A percentile compares a stretch with the other conserved stretches of the same genome.
Conservation (phyloP, 2,329 filamentous ascomycete genomes). For the Phyllosticta citrichinensis region DNA sequence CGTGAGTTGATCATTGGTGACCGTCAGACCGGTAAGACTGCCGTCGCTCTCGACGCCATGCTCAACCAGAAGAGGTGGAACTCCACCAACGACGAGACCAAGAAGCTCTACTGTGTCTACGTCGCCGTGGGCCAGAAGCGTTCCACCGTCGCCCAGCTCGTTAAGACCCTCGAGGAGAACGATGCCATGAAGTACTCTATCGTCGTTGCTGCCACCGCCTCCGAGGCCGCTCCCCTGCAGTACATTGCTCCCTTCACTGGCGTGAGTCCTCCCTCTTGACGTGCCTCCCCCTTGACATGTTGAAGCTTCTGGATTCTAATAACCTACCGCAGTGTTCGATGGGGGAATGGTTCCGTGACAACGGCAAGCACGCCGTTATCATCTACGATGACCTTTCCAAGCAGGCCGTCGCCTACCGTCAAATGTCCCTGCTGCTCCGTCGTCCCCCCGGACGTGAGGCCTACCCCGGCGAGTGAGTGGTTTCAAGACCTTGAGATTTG, state of each 20-base stretch:
- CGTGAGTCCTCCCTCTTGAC: neutral
- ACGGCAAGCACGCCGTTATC: conserved; percentile 78
- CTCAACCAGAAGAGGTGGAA: conserved; percentile 99
- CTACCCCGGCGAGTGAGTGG: conserved; percentile 76
- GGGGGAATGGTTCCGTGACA: conserved; percentile 70
- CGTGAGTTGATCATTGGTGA: conserved; percentile 99
- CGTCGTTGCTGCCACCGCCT: conserved; percentile 90
- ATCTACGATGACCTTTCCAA: conserved; percentile 95
- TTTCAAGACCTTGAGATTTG: neutral
- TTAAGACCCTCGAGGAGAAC: conserved; percentile 99
- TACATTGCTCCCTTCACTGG: conserved; percentile 92
- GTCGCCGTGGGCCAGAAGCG: conserved; percentile 99
- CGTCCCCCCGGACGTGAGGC: conserved; percentile 98
- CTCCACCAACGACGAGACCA: conserved; percentile 69
- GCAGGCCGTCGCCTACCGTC: conserved; percentile 95
- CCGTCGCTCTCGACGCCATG: conserved; percentile 93
- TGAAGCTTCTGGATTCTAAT: conserved; percentile 14
- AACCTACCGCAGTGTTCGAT: conserved; percentile 21
- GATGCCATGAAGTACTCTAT: conserved; percentile 98
- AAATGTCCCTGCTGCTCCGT: conserved; percentile 97
- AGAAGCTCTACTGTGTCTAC: conserved; percentile 99
- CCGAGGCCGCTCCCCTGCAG: conserved; percentile 90
- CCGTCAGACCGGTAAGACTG: conserved; percentile 99
- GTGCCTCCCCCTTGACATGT: neutral
- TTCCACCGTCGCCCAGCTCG: conserved; percentile 96